phyloP scores from a whole-genome alignment of 345 rosid species.

The Arabidopsis suecica region DNA sequence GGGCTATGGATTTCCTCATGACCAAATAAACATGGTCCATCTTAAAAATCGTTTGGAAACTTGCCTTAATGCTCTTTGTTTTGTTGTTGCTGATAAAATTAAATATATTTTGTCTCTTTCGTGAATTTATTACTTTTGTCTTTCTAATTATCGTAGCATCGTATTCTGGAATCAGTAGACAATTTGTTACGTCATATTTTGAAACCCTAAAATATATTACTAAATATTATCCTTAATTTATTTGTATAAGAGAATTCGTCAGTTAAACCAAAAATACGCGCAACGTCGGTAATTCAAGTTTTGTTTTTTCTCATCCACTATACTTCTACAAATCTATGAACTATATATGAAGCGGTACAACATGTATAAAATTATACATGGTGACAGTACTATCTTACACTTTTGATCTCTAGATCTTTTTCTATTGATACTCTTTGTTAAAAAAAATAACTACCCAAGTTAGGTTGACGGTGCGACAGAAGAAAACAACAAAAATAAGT shows the following conservation, averaged over 20 bases:
- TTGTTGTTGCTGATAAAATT: constrained; percentile 31
- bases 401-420: neutral
- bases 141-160: constrained; percentile 35
- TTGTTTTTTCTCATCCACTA: neutral
- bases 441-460: neutral
- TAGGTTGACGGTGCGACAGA: neutral
- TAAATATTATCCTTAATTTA: neutral
- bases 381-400: neutral
- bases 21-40: constrained; percentile 25
- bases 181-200: constrained; percentile 31
- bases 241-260: neutral
- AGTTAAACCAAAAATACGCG: constrained; percentile 1
- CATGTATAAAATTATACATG: neutral
- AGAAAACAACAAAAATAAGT: neutral
- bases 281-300: neutral
- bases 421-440: neutral
- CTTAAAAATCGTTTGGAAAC: constrained; percentile 4
- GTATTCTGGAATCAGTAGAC: constrained; percentile 26
- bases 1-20: neutral
- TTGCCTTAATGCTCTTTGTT: constrained; percentile 31
- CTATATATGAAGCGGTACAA: neutral
- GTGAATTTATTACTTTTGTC: constrained; percentile 39
- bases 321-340: neutral
- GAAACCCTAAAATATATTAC: neutral
- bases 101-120: constrained; percentile 32